Percentiles rank a stretch among this genome's conserved stretches.
These are phyloP conservation scores for Fulvia fulva DNA, from an alignment of 2,329 filamentous ascomycete genomes.

Conservation along the genomic window DNA sequence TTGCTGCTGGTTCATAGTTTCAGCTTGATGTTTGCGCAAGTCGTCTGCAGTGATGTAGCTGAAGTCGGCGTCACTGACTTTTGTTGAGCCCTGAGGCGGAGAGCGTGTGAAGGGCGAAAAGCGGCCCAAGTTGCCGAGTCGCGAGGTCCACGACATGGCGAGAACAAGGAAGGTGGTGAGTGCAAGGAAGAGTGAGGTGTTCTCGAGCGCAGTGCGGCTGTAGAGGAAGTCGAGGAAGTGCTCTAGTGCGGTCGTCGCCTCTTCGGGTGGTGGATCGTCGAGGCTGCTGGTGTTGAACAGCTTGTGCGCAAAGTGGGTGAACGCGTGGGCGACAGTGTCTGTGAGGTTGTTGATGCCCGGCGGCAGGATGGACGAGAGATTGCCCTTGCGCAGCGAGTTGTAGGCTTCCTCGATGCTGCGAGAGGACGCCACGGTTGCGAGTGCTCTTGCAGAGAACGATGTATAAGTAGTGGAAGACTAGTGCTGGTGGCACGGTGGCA, in stretches of 20 bases:
- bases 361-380: conserved; percentile 12
- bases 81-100: conserved; percentile 40
- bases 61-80: conserved; percentile 72
- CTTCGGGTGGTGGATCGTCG: conserved; percentile 1
- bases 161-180: conserved; percentile 37
- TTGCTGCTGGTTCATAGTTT: conserved; percentile 21
- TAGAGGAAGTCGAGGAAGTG: conserved; percentile 24
- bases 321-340: conserved; percentile 14
- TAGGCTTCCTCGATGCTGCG: conserved; percentile 20
- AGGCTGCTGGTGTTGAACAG: conserved; percentile 10
- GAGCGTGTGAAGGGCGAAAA: conserved; percentile 49
- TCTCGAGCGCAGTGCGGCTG: conserved; percentile 27
- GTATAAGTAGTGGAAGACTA: conserved; percentile 2
- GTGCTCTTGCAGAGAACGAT: neutral
- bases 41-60: conserved; percentile 80
- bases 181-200: conserved; percentile 31
- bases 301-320: conserved; percentile 13
- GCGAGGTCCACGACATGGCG: conserved; percentile 46
- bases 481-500: conserved; percentile 4
- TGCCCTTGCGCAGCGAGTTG: conserved; percentile 14
- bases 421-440: conserved; percentile 29
- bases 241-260: conserved; percentile 13
- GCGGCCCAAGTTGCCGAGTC: conserved; percentile 43
- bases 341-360: conserved; percentile 12
- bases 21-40: conserved; percentile 43